Conservation (phyloP, 768 basidiomycete species). For the Galerina sulciceps region DNA sequence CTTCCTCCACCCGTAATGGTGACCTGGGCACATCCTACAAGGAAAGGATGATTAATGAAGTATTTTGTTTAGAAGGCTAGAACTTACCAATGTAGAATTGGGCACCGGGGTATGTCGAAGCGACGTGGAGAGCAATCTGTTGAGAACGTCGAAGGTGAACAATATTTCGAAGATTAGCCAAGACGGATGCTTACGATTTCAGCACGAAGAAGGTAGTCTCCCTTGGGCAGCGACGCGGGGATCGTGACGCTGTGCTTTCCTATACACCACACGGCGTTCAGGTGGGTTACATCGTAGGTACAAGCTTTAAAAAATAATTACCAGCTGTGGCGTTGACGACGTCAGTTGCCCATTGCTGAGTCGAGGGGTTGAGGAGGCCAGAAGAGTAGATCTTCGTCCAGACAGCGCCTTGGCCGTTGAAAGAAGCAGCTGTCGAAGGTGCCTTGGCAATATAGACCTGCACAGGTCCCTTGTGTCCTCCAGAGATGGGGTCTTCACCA, state of each 20-base stretch:
- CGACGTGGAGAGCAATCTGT: slow-evolving; percentile 41
- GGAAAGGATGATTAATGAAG: background rate
- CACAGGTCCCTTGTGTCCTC: slow-evolving; percentile 54
- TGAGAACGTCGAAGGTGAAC: background rate
- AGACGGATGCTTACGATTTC: slow-evolving; percentile 45
- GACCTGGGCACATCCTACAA: slow-evolving; percentile 51
- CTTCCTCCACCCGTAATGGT: slow-evolving; percentile 48
- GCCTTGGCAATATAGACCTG: slow-evolving; percentile 57
- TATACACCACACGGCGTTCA: slow-evolving; percentile 7
- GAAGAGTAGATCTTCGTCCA: slow-evolving; percentile 61
- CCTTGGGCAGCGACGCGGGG: slow-evolving; percentile 51
- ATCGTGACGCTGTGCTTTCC: slow-evolving; percentile 49
- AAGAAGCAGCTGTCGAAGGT: slow-evolving; percentile 45
- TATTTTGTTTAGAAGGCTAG: background rate
- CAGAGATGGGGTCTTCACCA: slow-evolving; percentile 54
- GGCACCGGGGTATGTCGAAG: slow-evolving; percentile 49
- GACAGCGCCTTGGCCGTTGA: slow-evolving; percentile 51
- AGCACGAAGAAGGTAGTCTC: slow-evolving; percentile 53
- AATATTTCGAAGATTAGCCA: background rate
- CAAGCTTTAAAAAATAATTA: slow-evolving; percentile 11
- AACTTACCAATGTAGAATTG: slow-evolving; percentile 49
- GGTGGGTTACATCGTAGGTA: background rate
- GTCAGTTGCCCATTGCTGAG: slow-evolving; percentile 51
- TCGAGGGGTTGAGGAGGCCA: slow-evolving; percentile 43
- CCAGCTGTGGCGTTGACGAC: slow-evolving; percentile 50